Evolutionary conservation across 202 grass and related monocot species (phyloP).

Genomic region (Schoenoplectus triqueter): DNA sequence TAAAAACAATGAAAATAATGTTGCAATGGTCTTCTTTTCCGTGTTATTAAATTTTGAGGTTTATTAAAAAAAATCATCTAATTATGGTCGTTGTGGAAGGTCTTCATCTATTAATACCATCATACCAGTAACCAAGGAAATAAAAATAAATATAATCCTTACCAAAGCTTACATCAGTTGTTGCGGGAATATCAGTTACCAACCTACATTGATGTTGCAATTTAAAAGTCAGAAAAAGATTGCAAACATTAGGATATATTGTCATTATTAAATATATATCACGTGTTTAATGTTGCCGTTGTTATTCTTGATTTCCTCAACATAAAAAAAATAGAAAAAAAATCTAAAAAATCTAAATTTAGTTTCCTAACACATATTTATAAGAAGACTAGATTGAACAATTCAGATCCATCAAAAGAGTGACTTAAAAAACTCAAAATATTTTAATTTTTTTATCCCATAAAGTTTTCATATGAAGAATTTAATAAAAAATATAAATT

Average conservation of each 20-base stretch:
- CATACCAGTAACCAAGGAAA: neutral
- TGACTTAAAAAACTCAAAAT: too few relatives aligned
- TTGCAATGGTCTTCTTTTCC: neutral
- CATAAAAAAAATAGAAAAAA: too few relatives aligned
- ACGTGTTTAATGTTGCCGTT: neutral
- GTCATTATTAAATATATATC: neutral
- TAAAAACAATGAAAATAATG: neutral
- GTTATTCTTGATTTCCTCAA: neutral
- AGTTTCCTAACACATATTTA: too few relatives aligned
- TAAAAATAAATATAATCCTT: constrained; percentile 19
- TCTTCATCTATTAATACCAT: neutral
- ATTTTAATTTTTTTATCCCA: too few relatives aligned
- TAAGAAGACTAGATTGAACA: too few relatives aligned
- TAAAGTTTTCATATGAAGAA: too few relatives aligned
- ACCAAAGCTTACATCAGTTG: constrained; percentile 69
- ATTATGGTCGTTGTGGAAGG: neutral
- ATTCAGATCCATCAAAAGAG: too few relatives aligned
- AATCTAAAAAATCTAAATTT: too few relatives aligned
- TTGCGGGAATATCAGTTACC: constrained; percentile 93
- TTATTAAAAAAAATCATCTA: neutral
- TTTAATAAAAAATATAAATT: too few relatives aligned
- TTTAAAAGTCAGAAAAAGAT: neutral
- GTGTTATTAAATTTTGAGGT: neutral
- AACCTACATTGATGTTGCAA: constrained; percentile 53
- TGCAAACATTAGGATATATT: neutral